Conservation (phyloP, 768 basidiomycete species). For the Rhodotorula toruloides region DNA sequence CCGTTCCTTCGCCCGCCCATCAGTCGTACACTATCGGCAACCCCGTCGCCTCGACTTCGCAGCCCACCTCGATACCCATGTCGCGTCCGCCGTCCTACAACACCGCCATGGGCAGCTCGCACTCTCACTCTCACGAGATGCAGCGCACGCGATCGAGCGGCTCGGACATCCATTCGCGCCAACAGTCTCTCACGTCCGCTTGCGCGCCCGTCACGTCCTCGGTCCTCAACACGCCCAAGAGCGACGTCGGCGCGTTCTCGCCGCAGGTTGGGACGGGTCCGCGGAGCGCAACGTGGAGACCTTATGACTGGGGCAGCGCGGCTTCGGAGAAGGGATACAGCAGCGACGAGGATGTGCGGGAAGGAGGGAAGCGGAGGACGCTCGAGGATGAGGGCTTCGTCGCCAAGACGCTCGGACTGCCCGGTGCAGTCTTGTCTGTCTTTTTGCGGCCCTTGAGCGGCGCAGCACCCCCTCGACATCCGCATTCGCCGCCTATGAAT, state of each 20-base stretch:
- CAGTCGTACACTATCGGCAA: conserved; percentile 8
- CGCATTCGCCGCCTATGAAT: conserved; percentile 20
- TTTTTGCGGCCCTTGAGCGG: conserved; percentile 21
- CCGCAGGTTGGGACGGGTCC: not conserved
- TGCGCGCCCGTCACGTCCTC: conserved; percentile 36
- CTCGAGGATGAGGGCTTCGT: not conserved
- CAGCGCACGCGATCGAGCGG: conserved; percentile 19
- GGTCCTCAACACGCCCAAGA: conserved; percentile 19
- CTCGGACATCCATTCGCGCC: conserved; percentile 31
- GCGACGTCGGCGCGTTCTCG: conserved; percentile 10
- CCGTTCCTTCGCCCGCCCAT: conserved; percentile 10
- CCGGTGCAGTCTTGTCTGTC: conserved; percentile 8
- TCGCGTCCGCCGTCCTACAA: conserved; percentile 23
- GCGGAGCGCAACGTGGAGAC: conserved; percentile 2
- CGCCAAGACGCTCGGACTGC: conserved; percentile 13
- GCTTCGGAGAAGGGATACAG: conserved; percentile 3
- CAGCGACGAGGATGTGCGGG: conserved; percentile 23
- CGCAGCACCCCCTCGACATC: not conserved
- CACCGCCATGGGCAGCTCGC: conserved; percentile 5
- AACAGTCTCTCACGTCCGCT: conserved; percentile 36
- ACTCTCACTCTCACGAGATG: conserved; percentile 27
- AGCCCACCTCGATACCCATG: conserved; percentile 8
- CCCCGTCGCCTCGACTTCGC: not conserved
- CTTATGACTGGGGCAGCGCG: conserved; percentile 29
- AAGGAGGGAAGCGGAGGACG: conserved; percentile 10